A percentile compares a stretch with the other conserved stretches of the same genome.
Conservation (phyloP, 371 early-diverging fungal genomes). For the Zychaea mexicana region DNA sequence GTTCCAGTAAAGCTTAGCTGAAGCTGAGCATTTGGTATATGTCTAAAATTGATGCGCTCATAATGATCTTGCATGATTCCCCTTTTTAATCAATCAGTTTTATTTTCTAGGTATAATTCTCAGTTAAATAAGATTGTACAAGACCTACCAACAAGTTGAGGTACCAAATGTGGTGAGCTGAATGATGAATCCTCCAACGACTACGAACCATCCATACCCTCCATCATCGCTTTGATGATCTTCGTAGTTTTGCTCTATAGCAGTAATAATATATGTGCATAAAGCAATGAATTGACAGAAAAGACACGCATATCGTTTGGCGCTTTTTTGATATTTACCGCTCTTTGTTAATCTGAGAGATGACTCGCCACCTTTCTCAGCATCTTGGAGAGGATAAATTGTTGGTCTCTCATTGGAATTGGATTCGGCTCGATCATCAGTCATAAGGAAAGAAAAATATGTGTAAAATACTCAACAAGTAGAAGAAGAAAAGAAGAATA, state of each 20-base stretch:
- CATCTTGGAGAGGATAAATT: neutral
- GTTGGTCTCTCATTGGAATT: neutral
- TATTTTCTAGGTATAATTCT: neutral
- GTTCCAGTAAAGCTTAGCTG: slow-evolving; percentile 46
- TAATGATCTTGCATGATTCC: slow-evolving; percentile 35
- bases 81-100: neutral
- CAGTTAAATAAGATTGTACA: neutral
- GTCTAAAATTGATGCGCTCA: slow-evolving; percentile 23
- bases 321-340: neutral
- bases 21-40: slow-evolving; percentile 15
- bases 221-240: slow-evolving; percentile 25
- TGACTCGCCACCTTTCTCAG: slow-evolving; percentile 1
- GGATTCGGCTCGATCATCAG: neutral
- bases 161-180: slow-evolving; percentile 60
- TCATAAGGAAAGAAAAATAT: neutral
- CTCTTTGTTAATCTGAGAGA: neutral
- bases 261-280: neutral
- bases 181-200: slow-evolving; percentile 54
- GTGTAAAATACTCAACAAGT: neutral
- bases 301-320: neutral
- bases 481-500: neutral
- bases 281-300: neutral
- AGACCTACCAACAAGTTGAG: slow-evolving; percentile 31
- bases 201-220: slow-evolving; percentile 61
- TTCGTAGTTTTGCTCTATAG: neutral